Base-by-base conservation (phyloP, 1,139 yeast species). In the Yamadazyma trypodendri region DNA sequence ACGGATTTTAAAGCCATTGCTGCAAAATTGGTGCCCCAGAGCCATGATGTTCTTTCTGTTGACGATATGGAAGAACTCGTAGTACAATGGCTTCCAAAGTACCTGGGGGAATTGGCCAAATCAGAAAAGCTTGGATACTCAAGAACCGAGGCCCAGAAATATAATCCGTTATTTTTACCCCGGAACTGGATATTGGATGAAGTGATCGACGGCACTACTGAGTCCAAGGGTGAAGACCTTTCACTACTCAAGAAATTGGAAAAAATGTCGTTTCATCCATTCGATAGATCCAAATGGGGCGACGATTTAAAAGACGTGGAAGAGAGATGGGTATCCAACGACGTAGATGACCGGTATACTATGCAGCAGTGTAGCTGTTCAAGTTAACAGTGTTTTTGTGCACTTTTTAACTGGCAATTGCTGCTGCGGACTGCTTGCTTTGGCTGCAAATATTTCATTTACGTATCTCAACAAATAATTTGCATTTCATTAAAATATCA, bases 151-250 rank as follows among this genome's bases (percentile, higher is more conserved):
- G 76, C 88, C 41, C 52, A 62, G 11, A 39, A 48, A 2, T 69
- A 64, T 38, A 92, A 92, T 53, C 98, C 98, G 2, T 55, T 77
- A 28, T 90, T 92, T 53, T 72, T 86, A 12, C 95, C 96, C 12
- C 73, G 92, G 43, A 85, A 82, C 48, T 88, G 96, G 92, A 80
- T 90, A 36, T 65, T 92, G 38, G 90, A 88, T 40, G 92, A 89
- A 44, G 96, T 88, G 0, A 83, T 87, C 37, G 68, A 73, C 23
- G 61, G 63, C 36, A 68, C 77, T 0, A 60, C 64, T 35, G 68
- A 65, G 8, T 56, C 63, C 16, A 51, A 57, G n/a, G 68, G 65
- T 3, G 51, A 57, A 22, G 72, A 71, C 45, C 47, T 67, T 24
- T 44, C 54, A 41, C 62, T 70, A 36, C 62, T 84, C 41, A 55